These are phyloP conservation scores for Styphnolobium japonicum DNA, from an alignment of 306 rosid genomes.

Conservation along the genomic window DNA sequence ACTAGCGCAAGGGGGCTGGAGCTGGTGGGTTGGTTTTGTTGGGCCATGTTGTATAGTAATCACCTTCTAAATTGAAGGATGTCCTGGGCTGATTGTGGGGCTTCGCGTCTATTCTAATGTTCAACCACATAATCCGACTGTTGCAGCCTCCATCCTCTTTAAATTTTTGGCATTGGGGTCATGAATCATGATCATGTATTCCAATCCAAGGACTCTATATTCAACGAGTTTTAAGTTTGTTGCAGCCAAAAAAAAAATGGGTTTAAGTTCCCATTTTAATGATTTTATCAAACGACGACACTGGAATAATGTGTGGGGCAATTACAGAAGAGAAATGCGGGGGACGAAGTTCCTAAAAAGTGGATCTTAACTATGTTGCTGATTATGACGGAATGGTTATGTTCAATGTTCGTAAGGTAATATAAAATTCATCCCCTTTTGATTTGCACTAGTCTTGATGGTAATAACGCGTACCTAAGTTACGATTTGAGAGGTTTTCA, in stretches of 20 bases:
- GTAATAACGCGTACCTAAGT: background rate
- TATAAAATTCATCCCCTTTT: background rate
- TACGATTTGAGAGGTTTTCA: background rate
- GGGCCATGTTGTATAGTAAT: conserved; percentile 18
- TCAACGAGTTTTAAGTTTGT: background rate
- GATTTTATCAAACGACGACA: background rate
- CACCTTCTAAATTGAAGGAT: conserved; percentile 2
- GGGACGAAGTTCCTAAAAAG: background rate
- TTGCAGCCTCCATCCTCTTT: conserved; percentile 27
- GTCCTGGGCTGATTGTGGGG: conserved; percentile 3
- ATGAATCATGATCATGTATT: conserved; percentile 1
- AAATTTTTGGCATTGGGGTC: background rate
- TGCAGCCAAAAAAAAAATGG: background rate
- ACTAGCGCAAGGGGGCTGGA: background rate
- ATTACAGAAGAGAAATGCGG: background rate
- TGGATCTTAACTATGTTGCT: background rate
- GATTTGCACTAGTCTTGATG: background rate
- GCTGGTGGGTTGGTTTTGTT: conserved; percentile 18
- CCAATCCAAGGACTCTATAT: conserved; percentile 1
- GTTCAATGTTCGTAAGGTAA: background rate
- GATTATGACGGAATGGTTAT: background rate
- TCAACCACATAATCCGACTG: background rate
- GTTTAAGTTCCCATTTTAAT: background rate
- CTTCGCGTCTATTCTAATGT: conserved; percentile 17
- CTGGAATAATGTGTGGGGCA: background rate